Evolutionary conservation across 768 basidiomycete genomes (phyloP).

Genomic region (Pisolithus orientalis): DNA sequence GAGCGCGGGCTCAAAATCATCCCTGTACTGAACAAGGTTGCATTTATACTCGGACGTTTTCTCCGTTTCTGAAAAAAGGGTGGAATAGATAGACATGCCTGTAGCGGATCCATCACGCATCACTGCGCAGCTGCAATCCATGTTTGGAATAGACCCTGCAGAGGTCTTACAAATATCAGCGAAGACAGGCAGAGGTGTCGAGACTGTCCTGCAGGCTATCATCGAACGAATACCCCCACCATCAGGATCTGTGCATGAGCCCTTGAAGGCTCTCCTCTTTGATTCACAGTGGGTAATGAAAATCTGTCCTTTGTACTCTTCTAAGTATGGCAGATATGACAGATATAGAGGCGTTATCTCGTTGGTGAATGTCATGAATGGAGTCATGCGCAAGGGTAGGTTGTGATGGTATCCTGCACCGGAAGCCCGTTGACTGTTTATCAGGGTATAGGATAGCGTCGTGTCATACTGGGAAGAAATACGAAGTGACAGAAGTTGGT

Average conservation of each 20-base stretch:
- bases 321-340: conserved; percentile 62
- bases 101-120: conserved; percentile 81
- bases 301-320: conserved; percentile 1
- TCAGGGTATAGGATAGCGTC: conserved; percentile 88
- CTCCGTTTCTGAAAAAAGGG: background rate
- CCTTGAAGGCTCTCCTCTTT: conserved; percentile 82
- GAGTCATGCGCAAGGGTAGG: conserved; percentile 74
- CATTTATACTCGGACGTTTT: background rate
- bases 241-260: conserved; percentile 39
- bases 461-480: conserved; percentile 77
- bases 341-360: conserved; percentile 95
- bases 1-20: conserved; percentile 79
- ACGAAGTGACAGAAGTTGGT: conserved; percentile 85
- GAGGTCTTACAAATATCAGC: conserved; percentile 83
- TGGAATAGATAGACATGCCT: conserved; percentile 79
- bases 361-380: conserved; percentile 74
- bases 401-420: background rate
- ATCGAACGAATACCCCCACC: conserved; percentile 84
- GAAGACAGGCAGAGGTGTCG: conserved; percentile 85
- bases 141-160: conserved; percentile 71
- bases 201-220: conserved; percentile 71
- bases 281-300: conserved; percentile 70
- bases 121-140: conserved; percentile 72
- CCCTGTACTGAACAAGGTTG: conserved; percentile 89
- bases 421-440: background rate